A percentile compares a stretch with the other conserved stretches of the same genome.
These are phyloP conservation scores for Bertia moriformis DNA, from an alignment of 2,329 filamentous ascomycete genomes.

Conservation along the genomic window DNA sequence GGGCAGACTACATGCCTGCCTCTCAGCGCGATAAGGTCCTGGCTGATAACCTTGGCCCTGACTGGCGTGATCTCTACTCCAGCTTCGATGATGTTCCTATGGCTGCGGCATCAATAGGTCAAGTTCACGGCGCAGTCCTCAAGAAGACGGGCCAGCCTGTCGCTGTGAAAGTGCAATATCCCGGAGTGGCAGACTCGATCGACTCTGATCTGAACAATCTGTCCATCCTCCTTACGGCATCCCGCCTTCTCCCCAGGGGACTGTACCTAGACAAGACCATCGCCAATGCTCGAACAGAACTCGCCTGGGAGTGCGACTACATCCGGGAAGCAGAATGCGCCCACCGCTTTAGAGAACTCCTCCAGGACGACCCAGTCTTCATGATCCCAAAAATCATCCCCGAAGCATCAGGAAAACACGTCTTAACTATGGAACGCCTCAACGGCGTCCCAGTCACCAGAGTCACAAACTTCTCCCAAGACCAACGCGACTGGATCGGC, in stretches of 20 bases:
- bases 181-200: slow-evolving; percentile 87
- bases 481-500: slow-evolving; percentile 88
- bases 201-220: slow-evolving; percentile 93
- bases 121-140: slow-evolving; percentile 77
- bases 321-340: slow-evolving; percentile 72
- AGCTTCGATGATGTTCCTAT: slow-evolving; percentile 84
- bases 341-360: slow-evolving; percentile 59
- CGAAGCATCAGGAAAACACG: slow-evolving; percentile 70
- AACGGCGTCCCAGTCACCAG: slow-evolving; percentile 75
- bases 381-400: slow-evolving; percentile 63
- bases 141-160: slow-evolving; percentile 62
- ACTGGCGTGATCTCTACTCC: slow-evolving; percentile 73
- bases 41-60: slow-evolving; percentile 57
- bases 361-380: slow-evolving; percentile 64
- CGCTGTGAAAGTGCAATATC: slow-evolving; percentile 94
- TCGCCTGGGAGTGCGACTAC: slow-evolving; percentile 97
- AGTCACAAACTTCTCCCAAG: slow-evolving; percentile 58
- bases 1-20: slow-evolving; percentile 93
- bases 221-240: slow-evolving; percentile 77
- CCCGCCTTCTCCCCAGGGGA: slow-evolving; percentile 75
- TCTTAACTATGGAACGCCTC: slow-evolving; percentile 88
- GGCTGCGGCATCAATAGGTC: slow-evolving; percentile 89
- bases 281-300: slow-evolving; percentile 78
- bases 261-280: slow-evolving; percentile 95
- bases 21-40: slow-evolving; percentile 84